Evolutionary conservation across 768 basidiomycete species (phyloP), one percentile per base, ranked within the genome.

Genomic region (Naganishia antarctica): DNA sequence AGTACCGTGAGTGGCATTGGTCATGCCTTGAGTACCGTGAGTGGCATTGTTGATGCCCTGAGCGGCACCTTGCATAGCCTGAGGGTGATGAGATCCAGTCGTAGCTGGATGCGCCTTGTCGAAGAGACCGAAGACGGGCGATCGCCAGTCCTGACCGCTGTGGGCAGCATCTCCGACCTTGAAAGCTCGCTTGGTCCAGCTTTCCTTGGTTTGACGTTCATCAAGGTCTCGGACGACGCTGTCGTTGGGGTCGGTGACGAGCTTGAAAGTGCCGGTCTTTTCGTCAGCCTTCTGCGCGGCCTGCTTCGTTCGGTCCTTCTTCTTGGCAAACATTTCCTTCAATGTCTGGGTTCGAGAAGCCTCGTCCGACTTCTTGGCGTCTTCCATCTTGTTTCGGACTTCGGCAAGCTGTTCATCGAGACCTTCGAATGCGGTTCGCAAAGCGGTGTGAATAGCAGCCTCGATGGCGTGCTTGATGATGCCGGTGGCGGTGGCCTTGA

Each of bases 381-480:
- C 84, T 49, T 84, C 82, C 85, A 90, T 85, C 40, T 65, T 61
- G 71, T 74, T 71, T 60, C 89, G 81, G 47, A 97, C 90, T n/a
- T 83, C 82, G 25, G 90, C 87, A 21, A 98, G 84, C 79, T 93
- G 90, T 16, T 87, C 88, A 71, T 97, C 91, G 44, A 91, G 80
- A 69, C 91, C 89, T 76, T 90, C 91, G 66, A 97, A 79, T 0
- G 86, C 90, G 16, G 89, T 89, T 47, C 80, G 82, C 61, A 97
- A 84, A 3, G 86, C 86, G 60, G 81, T 83, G 74, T 83, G 80
- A 70, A 87, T 81, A 69, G 85, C 76, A 84, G 87, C 69, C 37
- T 63, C 32, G 61, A 67, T 61, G 23, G 66, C 66, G 51, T 81
- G 83, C 83, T 92, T 93, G 71, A 99, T 85, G 41, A 96, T 80